Conservation (phyloP, 2,329 filamentous ascomycete genomes). For the Colletotrichum chlorophyti region DNA sequence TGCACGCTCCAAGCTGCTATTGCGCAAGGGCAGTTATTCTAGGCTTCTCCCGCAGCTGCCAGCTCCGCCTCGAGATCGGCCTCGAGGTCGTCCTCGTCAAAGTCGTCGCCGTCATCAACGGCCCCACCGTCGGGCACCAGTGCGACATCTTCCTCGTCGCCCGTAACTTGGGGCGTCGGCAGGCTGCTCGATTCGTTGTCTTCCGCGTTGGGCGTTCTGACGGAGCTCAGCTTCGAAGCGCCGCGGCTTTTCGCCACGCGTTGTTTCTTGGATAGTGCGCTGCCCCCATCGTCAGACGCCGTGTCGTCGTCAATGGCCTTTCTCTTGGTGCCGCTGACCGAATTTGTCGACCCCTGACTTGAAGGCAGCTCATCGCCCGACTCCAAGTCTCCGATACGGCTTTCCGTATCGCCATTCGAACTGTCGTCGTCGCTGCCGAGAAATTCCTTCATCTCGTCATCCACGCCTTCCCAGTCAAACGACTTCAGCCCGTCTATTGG, state of each 20-base stretch:
- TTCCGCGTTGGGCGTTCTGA: constrained; percentile 48
- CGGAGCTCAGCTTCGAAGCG: constrained; percentile 53
- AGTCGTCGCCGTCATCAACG: constrained; percentile 44
- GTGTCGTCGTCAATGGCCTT: constrained; percentile 33
- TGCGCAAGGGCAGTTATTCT: background rate
- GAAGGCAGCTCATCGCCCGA: constrained; percentile 29
- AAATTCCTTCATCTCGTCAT: constrained; percentile 80
- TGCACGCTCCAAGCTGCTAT: background rate
- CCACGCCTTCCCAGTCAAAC: constrained; percentile 68
- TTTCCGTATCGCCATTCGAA: constrained; percentile 45
- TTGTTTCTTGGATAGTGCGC: constrained; percentile 57
- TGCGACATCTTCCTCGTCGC: constrained; percentile 47
- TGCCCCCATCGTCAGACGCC: constrained; percentile 33
- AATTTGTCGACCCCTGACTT: constrained; percentile 10
- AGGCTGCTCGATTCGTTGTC: constrained; percentile 44
- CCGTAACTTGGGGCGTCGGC: constrained; percentile 48
- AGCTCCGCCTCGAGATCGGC: constrained; percentile 69
- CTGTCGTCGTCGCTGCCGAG: constrained; percentile 63
- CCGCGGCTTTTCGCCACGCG: constrained; percentile 52
- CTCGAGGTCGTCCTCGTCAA: constrained; percentile 61
- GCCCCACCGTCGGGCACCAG: constrained; percentile 30
- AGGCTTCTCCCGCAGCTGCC: constrained; percentile 53
- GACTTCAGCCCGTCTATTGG: constrained; percentile 63
- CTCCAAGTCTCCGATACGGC: constrained; percentile 25
- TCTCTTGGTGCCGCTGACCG: constrained; percentile 23